Percentiles rank a stretch among this genome's conserved stretches.
Evolutionary conservation across 345 rosid species (phyloP).

Genomic region (Eutrema heterophyllum): DNA sequence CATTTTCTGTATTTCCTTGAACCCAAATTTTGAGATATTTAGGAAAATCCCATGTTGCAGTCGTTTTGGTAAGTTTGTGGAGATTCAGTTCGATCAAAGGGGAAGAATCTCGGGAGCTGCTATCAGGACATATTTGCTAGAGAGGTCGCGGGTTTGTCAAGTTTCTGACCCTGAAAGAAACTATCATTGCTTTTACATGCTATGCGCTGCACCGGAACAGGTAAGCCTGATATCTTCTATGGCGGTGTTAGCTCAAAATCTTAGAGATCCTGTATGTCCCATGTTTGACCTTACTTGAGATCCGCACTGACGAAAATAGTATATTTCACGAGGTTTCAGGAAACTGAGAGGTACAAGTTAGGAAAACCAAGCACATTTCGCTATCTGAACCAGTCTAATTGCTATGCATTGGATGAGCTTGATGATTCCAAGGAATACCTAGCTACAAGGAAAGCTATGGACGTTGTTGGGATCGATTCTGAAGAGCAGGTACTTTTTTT

Average conservation of each 20-base stretch:
- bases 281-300: background rate
- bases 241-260: background rate
- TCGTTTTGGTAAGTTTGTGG: constrained; percentile 99
- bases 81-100: constrained; percentile 74
- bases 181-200: constrained; percentile 99
- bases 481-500: constrained; percentile 67
- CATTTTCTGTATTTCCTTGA: constrained; percentile 15
- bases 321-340: constrained; percentile 41
- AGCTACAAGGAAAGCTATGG: constrained; percentile 88
- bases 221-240: constrained; percentile 36
- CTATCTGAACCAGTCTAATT: constrained; percentile 86
- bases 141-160: constrained; percentile 98
- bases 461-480: constrained; percentile 74
- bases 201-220: constrained; percentile 87
- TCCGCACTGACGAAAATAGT: background rate
- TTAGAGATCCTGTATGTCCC: background rate
- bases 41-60: constrained; percentile 39
- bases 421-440: constrained; percentile 83
- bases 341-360: constrained; percentile 65
- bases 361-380: constrained; percentile 83
- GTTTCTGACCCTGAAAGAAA: constrained; percentile 98
- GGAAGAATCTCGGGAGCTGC: constrained; percentile 99
- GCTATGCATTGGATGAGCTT: constrained; percentile 69
- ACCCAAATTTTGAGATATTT: constrained; percentile 6
- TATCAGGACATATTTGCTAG: constrained; percentile 88